phyloP scores from a whole-genome alignment of 2,329 filamentous ascomycete genomes.

The Cadophora luteo-olivacea region DNA sequence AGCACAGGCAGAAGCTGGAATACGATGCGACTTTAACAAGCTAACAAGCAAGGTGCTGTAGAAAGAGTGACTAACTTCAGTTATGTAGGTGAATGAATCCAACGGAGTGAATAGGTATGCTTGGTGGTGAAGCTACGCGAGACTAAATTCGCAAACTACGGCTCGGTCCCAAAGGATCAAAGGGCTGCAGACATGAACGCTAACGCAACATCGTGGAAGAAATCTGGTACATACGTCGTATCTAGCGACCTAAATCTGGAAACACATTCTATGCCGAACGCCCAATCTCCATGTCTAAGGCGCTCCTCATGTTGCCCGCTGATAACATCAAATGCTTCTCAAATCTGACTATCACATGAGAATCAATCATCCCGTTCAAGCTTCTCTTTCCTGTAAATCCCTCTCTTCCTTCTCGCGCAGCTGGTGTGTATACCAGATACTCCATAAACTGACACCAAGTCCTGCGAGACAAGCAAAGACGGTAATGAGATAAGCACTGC shows the following conservation, averaged over 20 bases:
- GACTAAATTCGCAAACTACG: not conserved
- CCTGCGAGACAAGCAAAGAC: constrained; percentile 74
- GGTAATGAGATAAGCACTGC: constrained; percentile 80
- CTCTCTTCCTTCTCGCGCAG: constrained; percentile 36
- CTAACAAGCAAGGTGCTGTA: too few relatives aligned
- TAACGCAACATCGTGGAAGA: not conserved
- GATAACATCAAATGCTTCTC: not conserved
- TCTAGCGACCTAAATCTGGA: not conserved
- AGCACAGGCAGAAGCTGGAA: too few relatives aligned
- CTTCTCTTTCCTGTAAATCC: constrained; percentile 32
- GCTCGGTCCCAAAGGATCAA: not conserved
- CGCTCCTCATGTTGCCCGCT: not conserved
- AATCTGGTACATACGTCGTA: not conserved
- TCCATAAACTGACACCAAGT: constrained; percentile 71
- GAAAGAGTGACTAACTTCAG: not conserved
- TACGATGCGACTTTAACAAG: too few relatives aligned
- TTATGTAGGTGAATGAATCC: not conserved
- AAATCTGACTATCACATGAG: not conserved
- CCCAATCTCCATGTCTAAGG: constrained; percentile 1
- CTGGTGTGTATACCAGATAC: constrained; percentile 54
- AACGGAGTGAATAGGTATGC: not conserved
- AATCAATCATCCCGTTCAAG: not conserved
- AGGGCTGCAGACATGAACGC: not conserved
- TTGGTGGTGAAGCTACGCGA: not conserved
- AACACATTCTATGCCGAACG: constrained; percentile 3